These are phyloP conservation scores for Darksidea phi DNA, from an alignment of 495 filamentous ascomycete genomes.

Conservation along the genomic window DNA sequence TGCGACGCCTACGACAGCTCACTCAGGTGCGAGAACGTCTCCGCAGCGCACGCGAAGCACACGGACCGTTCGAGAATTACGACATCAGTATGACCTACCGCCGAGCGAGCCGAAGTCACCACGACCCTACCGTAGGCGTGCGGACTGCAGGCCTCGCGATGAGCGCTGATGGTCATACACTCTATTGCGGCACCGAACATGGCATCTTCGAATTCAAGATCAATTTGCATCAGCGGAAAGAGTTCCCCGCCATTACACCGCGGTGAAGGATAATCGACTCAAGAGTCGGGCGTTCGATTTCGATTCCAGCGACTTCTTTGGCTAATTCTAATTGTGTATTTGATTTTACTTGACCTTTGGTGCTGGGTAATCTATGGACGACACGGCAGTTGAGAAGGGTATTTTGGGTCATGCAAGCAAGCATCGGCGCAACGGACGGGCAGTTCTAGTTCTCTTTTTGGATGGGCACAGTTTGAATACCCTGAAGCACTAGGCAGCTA, in stretches of 20 bases:
- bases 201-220: slow-evolving; percentile 44
- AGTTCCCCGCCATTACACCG: slow-evolving; percentile 36
- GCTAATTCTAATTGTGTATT: neutral
- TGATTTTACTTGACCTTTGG: neutral
- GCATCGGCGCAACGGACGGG: slow-evolving; percentile 19
- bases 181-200: slow-evolving; percentile 43
- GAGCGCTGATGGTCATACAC: slow-evolving; percentile 42
- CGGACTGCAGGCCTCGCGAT: slow-evolving; percentile 45
- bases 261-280: slow-evolving; percentile 31
- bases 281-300: too few species aligned
- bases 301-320: neutral
- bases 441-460: neutral
- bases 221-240: slow-evolving; percentile 40
- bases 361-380: neutral
- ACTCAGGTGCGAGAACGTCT: slow-evolving; percentile 33
- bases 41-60: slow-evolving; percentile 21
- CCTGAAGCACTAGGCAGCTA: slow-evolving; percentile 7
- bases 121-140: slow-evolving; percentile 35
- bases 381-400: neutral
- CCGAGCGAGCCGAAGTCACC: neutral
- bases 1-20: slow-evolving; percentile 35
- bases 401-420: neutral
- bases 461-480: slow-evolving; percentile 20
- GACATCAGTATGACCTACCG: slow-evolving; percentile 8
- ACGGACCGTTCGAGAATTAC: slow-evolving; percentile 11